Evolutionary conservation across 2,329 filamentous ascomycete genomes (phyloP).

Genomic region (Fusarium domesticum): DNA sequence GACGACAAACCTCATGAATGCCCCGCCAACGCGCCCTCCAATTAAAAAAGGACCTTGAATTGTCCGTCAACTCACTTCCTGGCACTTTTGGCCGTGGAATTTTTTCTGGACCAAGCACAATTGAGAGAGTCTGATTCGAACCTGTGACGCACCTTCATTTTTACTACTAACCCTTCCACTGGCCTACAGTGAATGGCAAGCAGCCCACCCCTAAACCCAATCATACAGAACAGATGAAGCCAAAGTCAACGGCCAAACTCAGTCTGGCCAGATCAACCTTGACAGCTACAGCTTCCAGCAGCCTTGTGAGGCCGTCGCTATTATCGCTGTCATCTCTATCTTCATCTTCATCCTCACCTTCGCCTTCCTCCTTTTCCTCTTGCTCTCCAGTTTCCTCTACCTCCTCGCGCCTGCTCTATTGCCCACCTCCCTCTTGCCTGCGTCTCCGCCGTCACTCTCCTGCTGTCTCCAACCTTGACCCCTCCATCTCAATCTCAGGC

Average conservation of each 20-base stretch:
- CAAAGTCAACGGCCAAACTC: constrained; percentile 24
- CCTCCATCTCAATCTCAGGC: constrained; percentile 21
- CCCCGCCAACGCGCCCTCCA: not conserved
- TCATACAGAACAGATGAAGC: constrained; percentile 25
- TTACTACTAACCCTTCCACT: too few species aligned
- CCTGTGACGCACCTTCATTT: too few species aligned
- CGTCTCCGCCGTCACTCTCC: constrained; percentile 1
- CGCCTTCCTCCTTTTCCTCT: not conserved
- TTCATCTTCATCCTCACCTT: not conserved
- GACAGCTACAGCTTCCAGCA: constrained; percentile 8
- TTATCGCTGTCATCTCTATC: not conserved
- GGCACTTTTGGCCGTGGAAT: not conserved
- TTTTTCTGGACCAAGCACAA: too few species aligned
- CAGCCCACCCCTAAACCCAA: constrained; percentile 18
- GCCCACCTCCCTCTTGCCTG: constrained; percentile 8
- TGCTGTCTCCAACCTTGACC: constrained; percentile 14
- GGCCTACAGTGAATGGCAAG: not conserved
- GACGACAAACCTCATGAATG: not conserved
- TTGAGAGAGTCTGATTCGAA: too few species aligned
- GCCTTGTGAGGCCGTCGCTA: constrained; percentile 10
- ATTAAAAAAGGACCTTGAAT: too few species aligned
- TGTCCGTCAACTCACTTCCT: not conserved
- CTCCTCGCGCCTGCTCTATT: not conserved
- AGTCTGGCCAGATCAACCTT: constrained; percentile 19
- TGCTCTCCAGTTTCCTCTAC: not conserved